Evolutionary conservation across 2,329 filamentous ascomycete genomes (phyloP), one percentile per base, ranked within the genome.

Genomic region (Penicillium frequentans): DNA sequence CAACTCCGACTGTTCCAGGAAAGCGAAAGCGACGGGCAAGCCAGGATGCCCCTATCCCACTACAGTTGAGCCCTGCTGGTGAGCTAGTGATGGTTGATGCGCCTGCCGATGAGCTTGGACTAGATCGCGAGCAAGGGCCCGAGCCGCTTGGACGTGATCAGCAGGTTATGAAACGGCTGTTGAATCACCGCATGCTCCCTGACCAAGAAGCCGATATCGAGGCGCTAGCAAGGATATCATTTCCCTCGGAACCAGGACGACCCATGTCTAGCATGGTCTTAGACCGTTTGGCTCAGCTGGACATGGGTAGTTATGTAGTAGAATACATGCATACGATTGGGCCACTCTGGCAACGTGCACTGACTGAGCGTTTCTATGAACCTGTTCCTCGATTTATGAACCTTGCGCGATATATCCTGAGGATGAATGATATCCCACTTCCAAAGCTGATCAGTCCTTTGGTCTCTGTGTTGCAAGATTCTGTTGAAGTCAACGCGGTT

Each of bases 11-110:
- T 49, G 79, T 78, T 58, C 77, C 79, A n/a, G 78, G 77, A 9
- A 88, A 87, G 69, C 77, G 85, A 54, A 87, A 87, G 68, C 74
- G 85, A 47, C 73, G 75, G 52, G 63, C 75, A 14, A 76, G 76
- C 19, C 79, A 82, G 49, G 79, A 82, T 55, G 86, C 82, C 58
- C 82, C 84, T 5, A 76, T 79, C 27, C 74, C 79, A 7, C 69
- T 84, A 31, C 74, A 79, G 24, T 55, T 78, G 27, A 75, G 68
- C 44, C 70, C 71, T 16, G 65, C 65, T 3, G 65, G 61, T 23
- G 68, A 71, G 39, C 54, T 54, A 14, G 62, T 60, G 39, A 63
- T 62, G 33, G 68, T 57, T 53, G 73, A 67, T 62, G 64, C 58
- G 60, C 72, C 63, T 54, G 66, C 19, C 64, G 66, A 67, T 51